Conservation (phyloP, 2,329 filamentous ascomycete genomes). For the Exophiala calicioides region DNA sequence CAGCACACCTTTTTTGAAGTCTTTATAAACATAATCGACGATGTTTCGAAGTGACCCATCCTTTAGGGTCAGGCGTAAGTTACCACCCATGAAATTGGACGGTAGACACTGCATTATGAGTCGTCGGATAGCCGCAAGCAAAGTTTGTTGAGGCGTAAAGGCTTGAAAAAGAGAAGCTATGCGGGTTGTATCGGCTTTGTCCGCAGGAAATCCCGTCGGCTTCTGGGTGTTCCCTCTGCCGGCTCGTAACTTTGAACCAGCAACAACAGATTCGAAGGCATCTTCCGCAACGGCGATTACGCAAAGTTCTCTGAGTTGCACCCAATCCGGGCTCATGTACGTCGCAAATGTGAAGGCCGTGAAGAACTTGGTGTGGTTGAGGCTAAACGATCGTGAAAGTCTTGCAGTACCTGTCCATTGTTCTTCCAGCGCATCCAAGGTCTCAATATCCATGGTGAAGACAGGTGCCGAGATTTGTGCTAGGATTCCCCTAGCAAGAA, state of each 20-base stretch:
- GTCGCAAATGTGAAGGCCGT: not conserved
- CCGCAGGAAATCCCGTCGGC: not conserved
- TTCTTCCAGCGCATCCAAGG: not conserved
- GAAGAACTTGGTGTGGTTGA: not conserved
- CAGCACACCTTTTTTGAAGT: slow-evolving; percentile 2
- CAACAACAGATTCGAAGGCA: not conserved
- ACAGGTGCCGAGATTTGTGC: not conserved
- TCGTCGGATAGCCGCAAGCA: slow-evolving; percentile 1
- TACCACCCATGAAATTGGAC: not conserved
- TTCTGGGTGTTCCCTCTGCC: not conserved
- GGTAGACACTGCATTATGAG: not conserved
- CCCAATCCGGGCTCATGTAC: not conserved
- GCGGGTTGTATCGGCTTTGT: not conserved
- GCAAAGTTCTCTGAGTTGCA: not conserved
- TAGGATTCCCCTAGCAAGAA: not conserved
- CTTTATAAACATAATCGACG: slow-evolving; percentile 1
- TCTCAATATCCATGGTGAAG: not conserved
- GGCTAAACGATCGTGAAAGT: not conserved
- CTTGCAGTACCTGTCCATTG: not conserved
- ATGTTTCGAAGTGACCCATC: slow-evolving; percentile 1
- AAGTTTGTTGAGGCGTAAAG: not conserved
- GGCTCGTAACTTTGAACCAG: not conserved
- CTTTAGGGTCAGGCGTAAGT: not conserved
- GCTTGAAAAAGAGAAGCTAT: slow-evolving; percentile 1
- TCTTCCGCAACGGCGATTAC: not conserved